phyloP scores from a whole-genome alignment of 805 yeast genomes.

The Kazachstania viticola region DNA sequence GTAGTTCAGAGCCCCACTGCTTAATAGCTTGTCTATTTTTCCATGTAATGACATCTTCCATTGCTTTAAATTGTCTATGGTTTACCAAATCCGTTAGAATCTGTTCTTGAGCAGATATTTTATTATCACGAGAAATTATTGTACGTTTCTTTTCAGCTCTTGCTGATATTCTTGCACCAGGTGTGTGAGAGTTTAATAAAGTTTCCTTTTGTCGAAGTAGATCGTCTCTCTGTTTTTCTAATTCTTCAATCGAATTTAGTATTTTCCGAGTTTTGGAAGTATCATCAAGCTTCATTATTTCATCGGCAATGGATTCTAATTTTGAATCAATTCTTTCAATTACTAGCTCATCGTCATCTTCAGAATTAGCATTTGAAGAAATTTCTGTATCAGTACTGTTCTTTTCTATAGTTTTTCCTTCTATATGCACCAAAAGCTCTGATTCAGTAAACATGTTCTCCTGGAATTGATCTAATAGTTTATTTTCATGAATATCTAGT shows the following conservation, averaged over 20 bases:
- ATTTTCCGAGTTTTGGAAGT: slow-evolving; percentile 20
- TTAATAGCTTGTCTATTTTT: slow-evolving; percentile 16
- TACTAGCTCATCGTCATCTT: slow-evolving; percentile 4
- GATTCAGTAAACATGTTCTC: slow-evolving; percentile 27
- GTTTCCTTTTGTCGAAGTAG: slow-evolving; percentile 12
- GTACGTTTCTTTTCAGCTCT: slow-evolving; percentile 16
- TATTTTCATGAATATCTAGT: slow-evolving; percentile 32
- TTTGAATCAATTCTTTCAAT: slow-evolving; percentile 14
- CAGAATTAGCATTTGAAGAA: slow-evolving; percentile 3
- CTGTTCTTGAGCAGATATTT: slow-evolving; percentile 15
- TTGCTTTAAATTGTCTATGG: slow-evolving; percentile 12
- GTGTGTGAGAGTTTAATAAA: slow-evolving; percentile 7
- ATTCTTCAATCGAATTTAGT: slow-evolving; percentile 13
- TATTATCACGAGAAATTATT: slow-evolving; percentile 11
- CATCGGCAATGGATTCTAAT: slow-evolving; percentile 26
- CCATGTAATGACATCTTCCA: slow-evolving; percentile 18
- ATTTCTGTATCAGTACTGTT: neutral
- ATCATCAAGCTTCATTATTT: slow-evolving; percentile 29
- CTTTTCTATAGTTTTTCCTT: slow-evolving; percentile 1
- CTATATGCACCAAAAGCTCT: slow-evolving; percentile 17
- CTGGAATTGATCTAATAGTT: slow-evolving; percentile 30
- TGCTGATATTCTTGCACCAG: slow-evolving; percentile 14
- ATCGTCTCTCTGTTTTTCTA: slow-evolving; percentile 23
- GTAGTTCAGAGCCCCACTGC: slow-evolving; percentile 16
- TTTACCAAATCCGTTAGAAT: slow-evolving; percentile 17